Evolutionary conservation across 2,329 filamentous ascomycete species (phyloP).

Genomic region (Monilinia aucupariae): DNA sequence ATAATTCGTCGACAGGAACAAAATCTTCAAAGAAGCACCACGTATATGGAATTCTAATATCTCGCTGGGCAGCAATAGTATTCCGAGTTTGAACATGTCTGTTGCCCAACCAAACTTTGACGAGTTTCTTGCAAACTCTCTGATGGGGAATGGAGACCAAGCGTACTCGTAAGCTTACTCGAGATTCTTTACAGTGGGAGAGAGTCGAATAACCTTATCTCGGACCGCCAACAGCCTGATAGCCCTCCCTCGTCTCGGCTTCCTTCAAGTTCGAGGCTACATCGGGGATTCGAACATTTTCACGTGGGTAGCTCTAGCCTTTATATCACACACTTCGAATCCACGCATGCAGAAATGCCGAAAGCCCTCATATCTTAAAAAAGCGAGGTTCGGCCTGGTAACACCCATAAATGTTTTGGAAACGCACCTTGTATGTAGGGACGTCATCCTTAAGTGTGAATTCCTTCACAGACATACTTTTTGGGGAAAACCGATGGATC

Average conservation of each 20-base stretch:
- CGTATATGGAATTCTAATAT: neutral
- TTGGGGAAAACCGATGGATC: neutral
- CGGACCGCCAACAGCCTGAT: neutral
- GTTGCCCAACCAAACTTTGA: neutral
- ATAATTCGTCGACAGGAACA: too few species aligned
- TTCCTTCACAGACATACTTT: neutral
- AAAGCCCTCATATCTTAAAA: neutral
- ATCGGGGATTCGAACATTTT: neutral
- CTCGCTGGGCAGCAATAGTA: neutral
- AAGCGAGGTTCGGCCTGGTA: neutral
- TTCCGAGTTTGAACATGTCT: neutral
- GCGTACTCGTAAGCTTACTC: neutral
- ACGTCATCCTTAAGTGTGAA: neutral
- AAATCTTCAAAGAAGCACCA: neutral
- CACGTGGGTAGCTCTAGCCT: neutral
- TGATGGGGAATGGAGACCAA: neutral
- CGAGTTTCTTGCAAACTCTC: neutral
- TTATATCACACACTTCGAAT: neutral
- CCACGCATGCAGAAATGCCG: neutral
- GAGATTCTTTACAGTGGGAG: neutral
- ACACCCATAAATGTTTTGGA: neutral
- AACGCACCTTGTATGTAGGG: slow-evolving; percentile 1
- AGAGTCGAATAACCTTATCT: neutral
- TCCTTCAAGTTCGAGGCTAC: neutral
- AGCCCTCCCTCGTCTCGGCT: neutral